These are phyloP conservation scores for Epichloe amarillans DNA, from an alignment of 2,329 filamentous ascomycete species.

Conservation along the genomic window DNA sequence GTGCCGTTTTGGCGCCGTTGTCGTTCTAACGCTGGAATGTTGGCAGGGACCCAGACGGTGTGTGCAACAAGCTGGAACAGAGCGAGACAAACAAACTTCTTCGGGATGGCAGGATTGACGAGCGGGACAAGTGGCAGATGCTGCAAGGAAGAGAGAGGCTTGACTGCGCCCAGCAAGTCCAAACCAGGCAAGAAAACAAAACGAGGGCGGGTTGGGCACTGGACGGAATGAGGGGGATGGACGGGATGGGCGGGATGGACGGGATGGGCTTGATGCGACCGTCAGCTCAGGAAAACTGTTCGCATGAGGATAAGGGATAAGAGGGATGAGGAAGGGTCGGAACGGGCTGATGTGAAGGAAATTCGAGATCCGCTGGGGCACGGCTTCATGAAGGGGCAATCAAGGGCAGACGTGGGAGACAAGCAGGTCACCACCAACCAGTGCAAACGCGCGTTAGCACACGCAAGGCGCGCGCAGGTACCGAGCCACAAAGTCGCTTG, in stretches of 20 bases:
- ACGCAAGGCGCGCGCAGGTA: conserved; percentile 2
- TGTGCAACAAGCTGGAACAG: not conserved
- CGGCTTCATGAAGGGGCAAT: too few species aligned
- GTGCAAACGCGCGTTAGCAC: not conserved
- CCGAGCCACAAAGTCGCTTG: not conserved
- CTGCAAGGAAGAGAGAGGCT: too few species aligned
- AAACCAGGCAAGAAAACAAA: not conserved
- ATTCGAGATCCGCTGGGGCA: not conserved
- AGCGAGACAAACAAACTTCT: not conserved
- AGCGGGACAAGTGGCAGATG: not conserved
- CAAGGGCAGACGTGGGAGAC: too few species aligned
- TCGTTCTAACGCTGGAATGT: conserved; percentile 1
- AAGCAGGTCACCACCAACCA: too few species aligned
- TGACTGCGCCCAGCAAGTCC: not conserved
- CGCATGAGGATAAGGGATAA: not conserved
- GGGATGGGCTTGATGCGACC: too few species aligned
- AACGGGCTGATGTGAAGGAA: not conserved
- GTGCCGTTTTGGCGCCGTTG: not conserved
- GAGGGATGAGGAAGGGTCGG: not conserved
- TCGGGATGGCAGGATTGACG: not conserved
- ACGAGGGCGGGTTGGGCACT: not conserved
- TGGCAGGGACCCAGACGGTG: not conserved
- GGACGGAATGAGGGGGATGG: too few species aligned
- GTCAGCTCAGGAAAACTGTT: not conserved
- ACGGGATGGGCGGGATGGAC: too few species aligned